Evolutionary conservation across 2,329 filamentous ascomycete genomes (phyloP).

Genomic region (Pseudocercospora vitis): DNA sequence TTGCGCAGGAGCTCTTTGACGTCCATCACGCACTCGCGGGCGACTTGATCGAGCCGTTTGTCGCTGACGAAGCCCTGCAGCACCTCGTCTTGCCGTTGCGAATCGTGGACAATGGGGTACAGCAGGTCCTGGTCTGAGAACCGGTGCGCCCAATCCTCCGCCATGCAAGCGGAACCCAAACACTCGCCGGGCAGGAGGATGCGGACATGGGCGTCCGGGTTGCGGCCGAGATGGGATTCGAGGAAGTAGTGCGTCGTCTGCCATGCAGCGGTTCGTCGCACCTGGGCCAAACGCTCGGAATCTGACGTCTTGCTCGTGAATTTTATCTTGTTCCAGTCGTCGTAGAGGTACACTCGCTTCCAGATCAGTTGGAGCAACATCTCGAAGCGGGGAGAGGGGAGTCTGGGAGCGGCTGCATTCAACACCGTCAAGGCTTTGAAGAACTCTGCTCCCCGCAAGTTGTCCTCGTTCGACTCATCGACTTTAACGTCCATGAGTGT

Average conservation of each 20-base stretch:
- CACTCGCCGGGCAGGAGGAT: constrained; percentile 33
- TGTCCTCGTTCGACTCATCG: constrained; percentile 49
- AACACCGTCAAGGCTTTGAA: constrained; percentile 67
- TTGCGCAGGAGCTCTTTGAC: constrained; percentile 33
- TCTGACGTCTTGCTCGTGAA: constrained; percentile 56
- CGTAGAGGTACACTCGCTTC: constrained; percentile 79
- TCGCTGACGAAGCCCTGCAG: constrained; percentile 66
- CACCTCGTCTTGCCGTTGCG: constrained; percentile 68
- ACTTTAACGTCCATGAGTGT: constrained; percentile 67
- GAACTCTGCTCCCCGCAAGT: constrained; percentile 62
- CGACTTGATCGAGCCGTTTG: constrained; percentile 70
- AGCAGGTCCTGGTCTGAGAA: constrained; percentile 58
- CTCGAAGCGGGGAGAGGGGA: constrained; percentile 57
- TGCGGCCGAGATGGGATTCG: constrained; percentile 22
- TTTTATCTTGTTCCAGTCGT: constrained; percentile 80
- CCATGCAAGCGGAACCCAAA: constrained; percentile 58
- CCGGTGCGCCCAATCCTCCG: constrained; percentile 59
- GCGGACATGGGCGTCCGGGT: constrained; percentile 23
- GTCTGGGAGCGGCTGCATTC: constrained; percentile 53
- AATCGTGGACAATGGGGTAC: constrained; percentile 67
- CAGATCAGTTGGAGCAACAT: constrained; percentile 68
- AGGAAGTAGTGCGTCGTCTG: constrained; percentile 48
- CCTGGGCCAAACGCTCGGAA: constrained; percentile 60
- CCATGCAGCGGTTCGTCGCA: constrained; percentile 46
- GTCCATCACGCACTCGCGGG: constrained; percentile 43